phyloP scores from a whole-genome alignment of 2,329 filamentous ascomycete genomes.

The Epichloe baconii region DNA sequence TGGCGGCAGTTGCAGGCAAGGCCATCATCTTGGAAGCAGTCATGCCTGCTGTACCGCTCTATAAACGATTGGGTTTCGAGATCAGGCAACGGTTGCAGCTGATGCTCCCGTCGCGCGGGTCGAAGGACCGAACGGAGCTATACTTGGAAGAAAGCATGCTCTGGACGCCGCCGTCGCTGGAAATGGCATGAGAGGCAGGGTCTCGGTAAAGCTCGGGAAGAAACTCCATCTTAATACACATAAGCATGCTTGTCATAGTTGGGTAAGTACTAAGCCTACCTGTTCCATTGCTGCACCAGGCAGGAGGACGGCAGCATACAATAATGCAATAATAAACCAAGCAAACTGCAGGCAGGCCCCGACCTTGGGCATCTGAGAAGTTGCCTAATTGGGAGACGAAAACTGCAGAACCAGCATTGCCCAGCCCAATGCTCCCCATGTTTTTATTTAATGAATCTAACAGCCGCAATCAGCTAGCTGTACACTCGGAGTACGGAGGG shows the following conservation, averaged over 20 bases:
- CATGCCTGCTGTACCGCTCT: conserved; percentile 24
- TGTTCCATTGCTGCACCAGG: too few relatives aligned
- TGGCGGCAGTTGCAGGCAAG: conserved; percentile 19
- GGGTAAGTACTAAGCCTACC: too few relatives aligned
- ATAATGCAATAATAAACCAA: too few relatives aligned
- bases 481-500: too few relatives aligned
- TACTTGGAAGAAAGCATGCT: conserved; percentile 23
- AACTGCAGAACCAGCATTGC: neutral
- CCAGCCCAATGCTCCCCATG: too few relatives aligned
- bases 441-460: too few relatives aligned
- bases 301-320: too few relatives aligned
- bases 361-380: neutral
- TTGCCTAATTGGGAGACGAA: neutral
- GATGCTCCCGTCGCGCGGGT: conserved; percentile 19
- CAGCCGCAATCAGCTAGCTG: too few relatives aligned
- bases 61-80: conserved; percentile 24
- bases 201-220: too few relatives aligned
- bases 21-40: conserved; percentile 27
- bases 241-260: neutral
- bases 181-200: neutral
- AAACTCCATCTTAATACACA: too few relatives aligned
- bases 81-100: conserved; percentile 20
- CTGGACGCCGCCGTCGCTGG: conserved; percentile 10
- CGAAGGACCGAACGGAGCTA: conserved; percentile 16
- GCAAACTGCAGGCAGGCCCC: too few relatives aligned